A percentile compares a stretch with the other conserved stretches of the same genome.
phyloP scores from a whole-genome alignment of 1,139 yeast species.

The Taiozyma sp. region DNA sequence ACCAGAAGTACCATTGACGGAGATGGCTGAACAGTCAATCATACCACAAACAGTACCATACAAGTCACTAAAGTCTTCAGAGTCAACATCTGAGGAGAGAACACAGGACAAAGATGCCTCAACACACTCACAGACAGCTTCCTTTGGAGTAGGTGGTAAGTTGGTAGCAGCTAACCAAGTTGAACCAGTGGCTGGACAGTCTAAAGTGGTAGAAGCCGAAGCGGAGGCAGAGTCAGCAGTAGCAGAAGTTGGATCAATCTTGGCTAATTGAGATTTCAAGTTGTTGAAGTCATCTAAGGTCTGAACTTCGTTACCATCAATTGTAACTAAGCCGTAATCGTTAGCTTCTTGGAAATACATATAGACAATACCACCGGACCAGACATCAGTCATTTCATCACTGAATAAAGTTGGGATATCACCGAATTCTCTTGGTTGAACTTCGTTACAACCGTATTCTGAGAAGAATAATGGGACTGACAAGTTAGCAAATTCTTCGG shows the following conservation, averaged over 20 bases:
- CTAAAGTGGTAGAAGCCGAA: slow-evolving; percentile 38
- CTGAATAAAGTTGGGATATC: slow-evolving; percentile 54
- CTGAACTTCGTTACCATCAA: slow-evolving; percentile 47
- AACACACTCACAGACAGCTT: slow-evolving; percentile 57
- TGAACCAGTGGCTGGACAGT: slow-evolving; percentile 48
- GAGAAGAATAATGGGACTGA: slow-evolving; percentile 76
- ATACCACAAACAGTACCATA: slow-evolving; percentile 50
- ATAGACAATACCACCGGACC: slow-evolving; percentile 85
- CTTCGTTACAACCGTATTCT: slow-evolving; percentile 77
- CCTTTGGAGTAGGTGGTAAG: slow-evolving; percentile 72
- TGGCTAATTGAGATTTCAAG: slow-evolving; percentile 45
- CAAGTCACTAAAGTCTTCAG: slow-evolving; percentile 49
- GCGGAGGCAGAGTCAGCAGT: slow-evolving; percentile 38
- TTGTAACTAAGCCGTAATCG: slow-evolving; percentile 66
- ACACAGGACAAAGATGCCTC: slow-evolving; percentile 45
- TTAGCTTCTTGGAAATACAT: slow-evolving; percentile 73
- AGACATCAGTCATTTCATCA: slow-evolving; percentile 59
- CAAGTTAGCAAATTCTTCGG: slow-evolving; percentile 51
- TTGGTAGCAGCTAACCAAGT: slow-evolving; percentile 58
- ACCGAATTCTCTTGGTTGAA: slow-evolving; percentile 61
- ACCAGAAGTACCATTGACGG: slow-evolving; percentile 53
- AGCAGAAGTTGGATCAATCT: slow-evolving; percentile 53
- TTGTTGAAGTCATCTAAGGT: slow-evolving; percentile 55
- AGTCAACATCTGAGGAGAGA: slow-evolving; percentile 41
- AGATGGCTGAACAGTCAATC: slow-evolving; percentile 48